Base-by-base conservation (phyloP, 1,139 yeast genomes). In the Cylindricascospora bacillispora region DNA sequence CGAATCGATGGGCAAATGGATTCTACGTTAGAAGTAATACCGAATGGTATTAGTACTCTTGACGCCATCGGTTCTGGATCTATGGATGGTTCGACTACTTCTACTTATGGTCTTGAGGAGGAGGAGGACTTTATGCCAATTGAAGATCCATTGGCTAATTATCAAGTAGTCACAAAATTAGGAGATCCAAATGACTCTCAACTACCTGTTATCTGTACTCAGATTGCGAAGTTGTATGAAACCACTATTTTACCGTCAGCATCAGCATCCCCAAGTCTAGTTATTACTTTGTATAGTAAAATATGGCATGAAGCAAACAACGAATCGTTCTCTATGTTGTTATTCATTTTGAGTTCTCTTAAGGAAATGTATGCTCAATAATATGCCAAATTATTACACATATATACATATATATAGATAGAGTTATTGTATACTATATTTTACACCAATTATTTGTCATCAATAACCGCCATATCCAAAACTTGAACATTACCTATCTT, bases 381-480 rank as follows among this genome's bases (percentile, higher is more conserved):
- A 22, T 21, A n/a, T n/a, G 10, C 21, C 21, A 18, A 18, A 18
- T 18, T 10, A 18, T 18, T 18, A 7, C 7, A 18, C 21, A 18
- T n/a, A n/a, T n/a, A n/a, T n/a, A n/a, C n/a, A n/a, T n/a, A n/a
- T n/a, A n/a, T n/a, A n/a, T n/a, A n/a, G n/a, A n/a, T n/a, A 18
- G 10, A 10, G 21, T 18, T 7, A 18, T 18, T 7, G 21, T 21
- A 21, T 6, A 6, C 24, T 21, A 21, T 10, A 18, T 18, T 18
- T 18, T 13, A 15, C 21, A 15, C 15, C 28, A 47, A 53, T 18
- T 65, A 69, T 13, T 66, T 63, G 36, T 78, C 80, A 41, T 74
- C 75, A 15, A 80, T 65, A 9, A 83, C 95, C 6, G 95, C 93
- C 76, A 83, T 77, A 42, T 85, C 95, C 37, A 89, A 59, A 10